Evolutionary conservation across 805 yeast species (phyloP).

Genomic region (Wickerhamiella kazuoi): DNA sequence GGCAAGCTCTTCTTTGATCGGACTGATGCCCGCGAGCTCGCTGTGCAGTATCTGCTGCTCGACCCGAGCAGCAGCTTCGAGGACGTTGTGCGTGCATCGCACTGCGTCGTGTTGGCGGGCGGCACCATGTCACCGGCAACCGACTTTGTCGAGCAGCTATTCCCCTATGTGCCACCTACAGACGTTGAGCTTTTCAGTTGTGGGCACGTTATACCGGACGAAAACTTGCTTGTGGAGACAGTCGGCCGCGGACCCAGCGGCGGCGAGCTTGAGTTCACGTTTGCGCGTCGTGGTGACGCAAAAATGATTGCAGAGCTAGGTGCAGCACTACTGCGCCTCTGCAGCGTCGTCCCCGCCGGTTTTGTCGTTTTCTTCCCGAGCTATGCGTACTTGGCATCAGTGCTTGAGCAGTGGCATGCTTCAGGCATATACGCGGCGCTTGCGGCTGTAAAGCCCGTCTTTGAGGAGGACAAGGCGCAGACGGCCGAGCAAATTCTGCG

Average conservation of each 20-base stretch:
- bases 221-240: constrained; percentile 45
- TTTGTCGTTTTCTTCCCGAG: constrained; percentile 74
- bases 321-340: constrained; percentile 26
- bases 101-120: constrained; percentile 69
- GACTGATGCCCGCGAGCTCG: constrained; percentile 14
- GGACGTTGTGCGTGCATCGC: constrained; percentile 44
- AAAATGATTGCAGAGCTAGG: constrained; percentile 37
- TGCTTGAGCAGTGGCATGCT: constrained; percentile 35
- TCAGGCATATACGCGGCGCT: constrained; percentile 16
- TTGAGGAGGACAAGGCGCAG: constrained; percentile 34
- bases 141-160: constrained; percentile 50
- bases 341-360: constrained; percentile 45
- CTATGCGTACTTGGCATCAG: constrained; percentile 46
- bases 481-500: constrained; percentile 31
- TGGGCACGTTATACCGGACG: constrained; percentile 66
- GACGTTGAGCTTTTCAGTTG: constrained; percentile 45
- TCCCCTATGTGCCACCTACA: constrained; percentile 34
- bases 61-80: constrained; percentile 62
- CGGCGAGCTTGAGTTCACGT: constrained; percentile 44
- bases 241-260: constrained; percentile 21
- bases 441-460: constrained; percentile 23
- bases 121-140: constrained; percentile 86
- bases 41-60: constrained; percentile 50
- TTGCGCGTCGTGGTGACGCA: constrained; percentile 35
- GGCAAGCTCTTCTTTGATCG: constrained; percentile 60